Base-by-base conservation (phyloP, 768 basidiomycete species). In the Rhizopogon vulgaris region DNA sequence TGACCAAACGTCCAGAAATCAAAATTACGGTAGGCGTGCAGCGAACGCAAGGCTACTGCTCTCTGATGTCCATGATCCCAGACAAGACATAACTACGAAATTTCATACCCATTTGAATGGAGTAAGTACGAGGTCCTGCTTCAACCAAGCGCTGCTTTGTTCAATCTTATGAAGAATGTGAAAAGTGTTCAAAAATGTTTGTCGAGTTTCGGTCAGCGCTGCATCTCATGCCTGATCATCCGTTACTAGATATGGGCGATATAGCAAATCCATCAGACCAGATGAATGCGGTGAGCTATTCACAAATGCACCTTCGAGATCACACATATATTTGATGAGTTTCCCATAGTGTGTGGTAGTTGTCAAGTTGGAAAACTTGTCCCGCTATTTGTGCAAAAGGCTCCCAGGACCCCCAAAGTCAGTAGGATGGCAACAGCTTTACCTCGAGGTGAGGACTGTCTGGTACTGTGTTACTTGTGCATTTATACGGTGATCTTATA, bases 71-170 rank as follows among this genome's bases (percentile, higher is more conserved):
- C 22, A 14, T 22, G 51, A 11, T 38, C 37, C 24, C 56, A 88
- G 88, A 84, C 82, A 10, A 78, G 70, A 55, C 88, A 91, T 54
- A 73, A 80, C 63, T 91, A 91, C 59, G 85, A 87, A 52, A 90
- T 90, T 55, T 74, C 73, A 18, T 83, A 87, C 69, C 79, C 80
- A 18, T 90, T 73, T 58, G 71, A 83, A 61, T 91, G 88, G 88
- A 72, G 87, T 88, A 56, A 66, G 84, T 70, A 15, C 36, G 3
- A 25, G 41, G 7, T 6, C 28, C 17, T 47, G 36, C 25, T 49
- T 38, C 24, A 18, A 48, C 36, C 52, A 58, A 11, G 56, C 50
- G 17, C 41, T 49, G 41, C 17, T 30, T 36, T 56, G 32, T 38
- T 46, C 9, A 46, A 14, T 22, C 3, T 46, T 5, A 30, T 52